A percentile compares a stretch with the other conserved stretches of the same genome.
Conservation (phyloP, 2,329 filamentous ascomycete genomes). For the Colletotrichum sp. region DNA sequence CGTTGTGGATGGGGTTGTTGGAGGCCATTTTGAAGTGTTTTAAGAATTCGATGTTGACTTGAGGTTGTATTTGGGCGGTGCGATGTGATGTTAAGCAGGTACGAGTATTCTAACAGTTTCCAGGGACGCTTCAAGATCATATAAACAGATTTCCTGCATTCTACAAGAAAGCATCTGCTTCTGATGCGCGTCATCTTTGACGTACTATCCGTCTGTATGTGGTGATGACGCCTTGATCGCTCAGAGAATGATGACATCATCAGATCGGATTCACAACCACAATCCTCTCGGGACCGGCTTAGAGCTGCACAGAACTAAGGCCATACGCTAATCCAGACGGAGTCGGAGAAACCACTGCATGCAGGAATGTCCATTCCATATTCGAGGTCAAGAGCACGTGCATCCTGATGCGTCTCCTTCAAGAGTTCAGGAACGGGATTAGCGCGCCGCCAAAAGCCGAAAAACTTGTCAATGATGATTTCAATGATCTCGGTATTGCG, state of each 20-base stretch:
- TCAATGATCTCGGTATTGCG: not conserved
- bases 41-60: not conserved
- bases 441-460: not conserved
- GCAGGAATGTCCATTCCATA: not conserved
- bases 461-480: not conserved
- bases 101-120: too few species aligned
- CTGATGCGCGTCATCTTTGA: constrained; percentile 5
- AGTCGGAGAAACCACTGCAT: not conserved
- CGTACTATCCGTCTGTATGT: not conserved
- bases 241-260: constrained; percentile 5
- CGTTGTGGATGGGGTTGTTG: not conserved
- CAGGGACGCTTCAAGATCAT: not conserved
- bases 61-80: too few species aligned
- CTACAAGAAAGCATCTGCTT: not conserved
- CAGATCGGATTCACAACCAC: not conserved
- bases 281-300: not conserved
- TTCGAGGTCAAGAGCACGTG: not conserved
- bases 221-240: constrained; percentile 1
- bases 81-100: too few species aligned
- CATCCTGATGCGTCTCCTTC: not conserved
- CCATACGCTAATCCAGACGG: not conserved
- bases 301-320: not conserved
- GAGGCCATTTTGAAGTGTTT: not conserved
- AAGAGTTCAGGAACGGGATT: not conserved
- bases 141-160: not conserved